Evolutionary conservation across 2,329 filamentous ascomycete genomes (phyloP), one percentile per base, ranked within the genome.

Genomic region (Aspergillus spinulosporus): DNA sequence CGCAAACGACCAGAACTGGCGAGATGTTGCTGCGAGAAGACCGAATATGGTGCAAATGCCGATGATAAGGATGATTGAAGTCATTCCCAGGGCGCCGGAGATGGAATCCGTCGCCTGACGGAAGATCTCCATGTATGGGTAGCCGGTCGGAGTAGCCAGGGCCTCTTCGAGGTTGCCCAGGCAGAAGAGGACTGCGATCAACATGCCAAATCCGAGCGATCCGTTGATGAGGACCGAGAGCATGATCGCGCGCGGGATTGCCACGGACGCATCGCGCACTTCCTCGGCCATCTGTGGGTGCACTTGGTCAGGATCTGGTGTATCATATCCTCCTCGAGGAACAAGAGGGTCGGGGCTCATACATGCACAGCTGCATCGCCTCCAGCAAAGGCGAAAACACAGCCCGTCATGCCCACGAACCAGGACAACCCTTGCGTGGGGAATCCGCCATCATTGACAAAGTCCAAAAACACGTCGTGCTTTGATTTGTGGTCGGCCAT

Each of bases 391-490:
- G 71, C 66, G 58, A 73, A 75, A 79, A 77, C 32, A 82, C 64
- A 1, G 59, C 66, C 52, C 2, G 49, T 42, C 29, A 54, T 39
- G 9, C 52, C 52, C 2, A 54, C 52, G 34, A 54, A 54, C n/a
- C 28, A 54, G 2, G 52, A 54, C 9, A 54, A 3, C 1, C 45
- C 52, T 32, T 74, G 68, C 2, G 66, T 77, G 1, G 68, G 68
- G 75, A 78, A 83, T 2, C 66, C 68, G 0, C 78, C 79, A 12
- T 65, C 54, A 54, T 83, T 81, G 21, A 72, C 68, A 59, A 83
- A 82, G 1, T 72, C 66, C 3, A 75, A 75, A 56, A 83, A 80
- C 0, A 81, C 76, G 3, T 73, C 71, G 9, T 72, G 63, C 8
- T 37, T 40, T 3, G 56, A 54, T 43, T 74, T 72, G 8, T 70